Percentiles rank a stretch among this genome's conserved stretches.
Evolutionary conservation across 164 flowering plant species (phyloP).

Genomic region (Pachysandra terminalis): DNA sequence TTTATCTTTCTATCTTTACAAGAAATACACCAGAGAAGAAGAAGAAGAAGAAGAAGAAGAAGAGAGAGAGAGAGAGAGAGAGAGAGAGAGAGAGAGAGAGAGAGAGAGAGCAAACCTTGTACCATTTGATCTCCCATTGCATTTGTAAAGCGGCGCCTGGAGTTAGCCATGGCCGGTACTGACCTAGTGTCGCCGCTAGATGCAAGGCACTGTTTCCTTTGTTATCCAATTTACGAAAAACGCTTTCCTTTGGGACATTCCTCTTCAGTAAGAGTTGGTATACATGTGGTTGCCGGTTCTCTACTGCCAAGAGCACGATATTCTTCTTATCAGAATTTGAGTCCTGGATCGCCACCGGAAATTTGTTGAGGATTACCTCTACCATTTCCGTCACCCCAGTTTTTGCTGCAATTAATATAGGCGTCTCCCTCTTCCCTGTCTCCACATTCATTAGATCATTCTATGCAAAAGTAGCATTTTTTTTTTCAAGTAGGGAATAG

Average conservation of each 20-base stretch:
- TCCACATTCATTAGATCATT: too few species aligned
- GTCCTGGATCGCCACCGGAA: conserved; percentile 21
- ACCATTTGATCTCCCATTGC: conserved; percentile 43
- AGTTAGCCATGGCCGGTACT: conserved; percentile 29
- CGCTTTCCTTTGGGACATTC: conserved; percentile 7
- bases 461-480: neutral
- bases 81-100: neutral
- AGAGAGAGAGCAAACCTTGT: conserved; percentile 16
- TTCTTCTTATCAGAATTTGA: conserved; percentile 9
- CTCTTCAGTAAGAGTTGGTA: conserved; percentile 5
- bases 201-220: conserved; percentile 33
- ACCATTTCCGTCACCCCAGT: conserved; percentile 21
- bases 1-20: too few species aligned
- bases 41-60: too few species aligned
- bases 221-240: conserved; percentile 22
- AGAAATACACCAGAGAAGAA: too few species aligned
- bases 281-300: conserved; percentile 12
- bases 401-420: conserved; percentile 16
- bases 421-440: conserved; percentile 2
- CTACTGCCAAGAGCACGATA: conserved; percentile 17
- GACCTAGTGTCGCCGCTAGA: conserved; percentile 25
- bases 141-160: conserved; percentile 33
- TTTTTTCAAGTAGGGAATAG: too few species aligned
- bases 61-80: too few species aligned
- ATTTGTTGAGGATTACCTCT: conserved; percentile 10